Conservation (phyloP, 768 basidiomycete species). For the Boletus coccyginus region DNA sequence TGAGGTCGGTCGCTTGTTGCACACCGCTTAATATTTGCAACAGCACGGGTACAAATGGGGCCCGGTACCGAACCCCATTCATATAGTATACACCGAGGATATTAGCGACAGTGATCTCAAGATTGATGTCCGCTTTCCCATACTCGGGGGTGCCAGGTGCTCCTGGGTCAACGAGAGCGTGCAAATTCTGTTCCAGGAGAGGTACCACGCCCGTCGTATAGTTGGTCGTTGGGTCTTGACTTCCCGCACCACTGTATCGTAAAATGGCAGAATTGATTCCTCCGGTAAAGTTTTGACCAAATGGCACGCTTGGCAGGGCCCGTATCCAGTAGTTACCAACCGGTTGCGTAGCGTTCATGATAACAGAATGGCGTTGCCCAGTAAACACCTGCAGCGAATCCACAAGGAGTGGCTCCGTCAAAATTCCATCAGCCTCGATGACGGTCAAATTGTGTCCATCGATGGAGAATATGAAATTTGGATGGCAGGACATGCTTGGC, state of each 20-base stretch:
- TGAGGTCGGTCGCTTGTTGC: slow-evolving; percentile 27
- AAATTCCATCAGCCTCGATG: slow-evolving; percentile 47
- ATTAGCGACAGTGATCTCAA: slow-evolving; percentile 21
- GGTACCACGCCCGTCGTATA: slow-evolving; percentile 23
- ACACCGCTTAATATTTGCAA: slow-evolving; percentile 45
- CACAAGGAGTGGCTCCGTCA: slow-evolving; percentile 40
- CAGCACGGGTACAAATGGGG: slow-evolving; percentile 40
- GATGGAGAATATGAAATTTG: slow-evolving; percentile 44
- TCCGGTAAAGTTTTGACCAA: slow-evolving; percentile 23
- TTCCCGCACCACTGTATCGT: slow-evolving; percentile 43
- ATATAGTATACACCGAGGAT: slow-evolving; percentile 10
- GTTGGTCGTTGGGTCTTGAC: slow-evolving; percentile 38
- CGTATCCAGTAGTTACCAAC: slow-evolving; percentile 57
- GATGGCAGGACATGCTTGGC: slow-evolving; percentile 41
- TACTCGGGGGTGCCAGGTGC: slow-evolving; percentile 38
- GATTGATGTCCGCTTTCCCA: slow-evolving; percentile 41
- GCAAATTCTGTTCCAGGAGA: slow-evolving; percentile 32
- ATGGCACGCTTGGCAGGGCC: slow-evolving; percentile 28
- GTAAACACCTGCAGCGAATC: slow-evolving; percentile 34
- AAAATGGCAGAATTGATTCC: slow-evolving; percentile 56
- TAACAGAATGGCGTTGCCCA: slow-evolving; percentile 42
- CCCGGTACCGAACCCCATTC: slow-evolving; percentile 13
- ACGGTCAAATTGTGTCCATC: slow-evolving; percentile 41
- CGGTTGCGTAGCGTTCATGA: slow-evolving; percentile 43
- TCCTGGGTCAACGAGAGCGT: slow-evolving; percentile 23